Conservation (phyloP, 2,329 filamentous ascomycete genomes). For the Ophiostoma ulmi region DNA sequence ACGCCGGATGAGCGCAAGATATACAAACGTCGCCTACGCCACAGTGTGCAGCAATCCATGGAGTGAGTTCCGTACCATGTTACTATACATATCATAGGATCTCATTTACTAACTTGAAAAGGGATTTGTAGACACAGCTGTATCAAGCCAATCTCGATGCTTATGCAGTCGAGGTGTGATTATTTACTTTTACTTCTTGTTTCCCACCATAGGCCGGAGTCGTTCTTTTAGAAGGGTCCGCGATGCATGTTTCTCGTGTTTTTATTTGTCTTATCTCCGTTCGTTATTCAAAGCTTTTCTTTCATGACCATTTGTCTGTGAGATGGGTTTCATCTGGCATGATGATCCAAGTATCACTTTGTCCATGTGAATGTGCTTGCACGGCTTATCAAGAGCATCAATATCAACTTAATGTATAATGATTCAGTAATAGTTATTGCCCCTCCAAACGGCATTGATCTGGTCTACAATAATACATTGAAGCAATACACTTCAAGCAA, state of each 20-base stretch:
- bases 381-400: no score
- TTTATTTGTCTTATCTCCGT: no score
- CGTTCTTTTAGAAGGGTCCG: not conserved
- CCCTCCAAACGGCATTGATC: no score
- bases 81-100: not conserved
- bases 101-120: not conserved
- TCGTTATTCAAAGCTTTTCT: no score
- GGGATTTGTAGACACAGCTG: not conserved
- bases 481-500: not conserved
- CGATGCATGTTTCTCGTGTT: not conserved
- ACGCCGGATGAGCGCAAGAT: conserved; percentile 69
- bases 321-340: no score
- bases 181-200: not conserved
- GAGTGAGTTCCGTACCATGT: conserved; percentile 44
- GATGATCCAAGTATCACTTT: no score
- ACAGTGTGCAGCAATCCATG: conserved; percentile 66
- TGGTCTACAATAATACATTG: not conserved
- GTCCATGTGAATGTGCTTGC: no score
- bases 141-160: not conserved
- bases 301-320: no score
- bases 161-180: not conserved
- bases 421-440: no score
- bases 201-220: not conserved
- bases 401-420: no score
- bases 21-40: conserved; percentile 75